Evolutionary conservation across 176 grass and related monocot genomes (phyloP), one percentile per base, ranked within the genome.

Genomic region (Microstegium vimineum): DNA sequence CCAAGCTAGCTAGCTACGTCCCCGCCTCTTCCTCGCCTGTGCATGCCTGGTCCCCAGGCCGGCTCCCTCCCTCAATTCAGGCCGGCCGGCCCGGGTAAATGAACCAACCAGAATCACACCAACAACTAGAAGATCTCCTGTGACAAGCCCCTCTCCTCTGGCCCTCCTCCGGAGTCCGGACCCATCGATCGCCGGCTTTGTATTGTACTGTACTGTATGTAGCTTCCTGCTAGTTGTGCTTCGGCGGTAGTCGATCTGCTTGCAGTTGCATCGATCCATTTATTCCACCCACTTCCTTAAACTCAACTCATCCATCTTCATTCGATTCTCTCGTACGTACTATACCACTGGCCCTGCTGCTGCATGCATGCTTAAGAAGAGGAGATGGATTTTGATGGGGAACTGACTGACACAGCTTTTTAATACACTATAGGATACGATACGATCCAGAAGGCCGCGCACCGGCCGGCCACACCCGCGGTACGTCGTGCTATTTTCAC

Each of bases 51-150:
- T 51, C 51, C 82, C 74, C n/a, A n/a, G n/a, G n/a, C n/a, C n/a
- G n/a, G n/a, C n/a, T n/a, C n/a, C n/a, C n/a, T n/a, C n/a, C n/a
- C n/a, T n/a, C n/a, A n/a, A n/a, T n/a, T n/a, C n/a, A n/a, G n/a
- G n/a, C n/a, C n/a, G n/a, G n/a, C n/a, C n/a, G n/a, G n/a, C n/a
- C 68, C 69, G 23, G 11, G 42, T 74, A 71, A 90, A 79, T 66
- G 76, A 46, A 71, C 82, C 84, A 77, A 90, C 88, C 80, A 79
- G 84, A 83, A 90, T 90, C 88, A 73, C 79, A 83, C 81, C 84
- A 83, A 51, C 84, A 62, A 78, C 73, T 34, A 46, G 79, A 47
- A 79, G 84, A 86, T 90, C 88, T 83, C 84, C 74, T 83, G 79
- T 79, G 84, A 86, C 84, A 86, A 78, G 74, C 67, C 67, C 83